A percentile compares a stretch with the other conserved stretches of the same genome.
These are phyloP conservation scores for Talaromyces funiculosus DNA, from an alignment of 2,329 filamentous ascomycete genomes.

Conservation along the genomic window DNA sequence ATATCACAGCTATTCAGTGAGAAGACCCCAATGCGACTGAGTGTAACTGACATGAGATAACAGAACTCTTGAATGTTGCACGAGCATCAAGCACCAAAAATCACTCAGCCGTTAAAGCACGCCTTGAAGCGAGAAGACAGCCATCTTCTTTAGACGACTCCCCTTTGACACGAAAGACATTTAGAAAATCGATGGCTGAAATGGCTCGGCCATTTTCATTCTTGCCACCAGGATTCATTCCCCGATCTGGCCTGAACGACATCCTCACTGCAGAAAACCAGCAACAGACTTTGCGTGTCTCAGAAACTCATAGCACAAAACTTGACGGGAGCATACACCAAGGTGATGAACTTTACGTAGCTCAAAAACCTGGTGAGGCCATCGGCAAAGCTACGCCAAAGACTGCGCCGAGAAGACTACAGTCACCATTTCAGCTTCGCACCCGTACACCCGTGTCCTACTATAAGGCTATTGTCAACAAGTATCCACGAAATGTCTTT, in stretches of 20 bases:
- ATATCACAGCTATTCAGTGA: background rate
- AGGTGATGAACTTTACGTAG: background rate
- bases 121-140: background rate
- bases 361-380: background rate
- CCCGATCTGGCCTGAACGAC: background rate
- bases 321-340: background rate
- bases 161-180: background rate
- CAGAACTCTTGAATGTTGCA: background rate
- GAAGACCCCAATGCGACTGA: background rate
- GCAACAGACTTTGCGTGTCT: background rate
- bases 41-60: background rate
- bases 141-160: background rate
- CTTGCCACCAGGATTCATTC: background rate
- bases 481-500: constrained; percentile 9
- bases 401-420: background rate
- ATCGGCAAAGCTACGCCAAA: background rate
- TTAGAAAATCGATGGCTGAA: background rate
- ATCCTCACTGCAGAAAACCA: background rate
- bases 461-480: constrained; percentile 11
- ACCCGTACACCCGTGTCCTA: background rate
- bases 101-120: background rate
- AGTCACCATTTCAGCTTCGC: constrained; percentile 5
- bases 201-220: background rate
- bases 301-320: background rate
- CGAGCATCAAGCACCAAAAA: background rate